These are phyloP conservation scores for barrel medic (Medicago truncatula) DNA, from an alignment of 306 rosid species.

Conservation along the genomic window DNA sequence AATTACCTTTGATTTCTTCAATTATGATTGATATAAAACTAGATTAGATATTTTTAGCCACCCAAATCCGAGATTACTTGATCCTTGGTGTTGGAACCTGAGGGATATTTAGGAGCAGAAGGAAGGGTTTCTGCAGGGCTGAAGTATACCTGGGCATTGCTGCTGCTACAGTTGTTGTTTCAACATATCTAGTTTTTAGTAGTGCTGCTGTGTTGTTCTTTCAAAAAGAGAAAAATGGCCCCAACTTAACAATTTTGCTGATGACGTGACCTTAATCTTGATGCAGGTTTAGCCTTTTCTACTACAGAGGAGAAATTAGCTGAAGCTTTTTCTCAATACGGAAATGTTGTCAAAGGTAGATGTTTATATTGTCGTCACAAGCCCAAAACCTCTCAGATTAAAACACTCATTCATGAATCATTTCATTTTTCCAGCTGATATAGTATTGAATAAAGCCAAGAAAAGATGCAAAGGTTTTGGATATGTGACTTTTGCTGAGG, in stretches of 20 bases:
- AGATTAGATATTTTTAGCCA: background rate
- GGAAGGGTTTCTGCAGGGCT: too few species aligned
- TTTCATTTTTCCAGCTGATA: constrained; percentile 38
- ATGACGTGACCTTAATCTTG: constrained; percentile 11
- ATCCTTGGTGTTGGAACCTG: background rate
- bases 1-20: constrained; percentile 4
- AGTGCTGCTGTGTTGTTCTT: background rate
- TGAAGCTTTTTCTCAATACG: constrained; percentile 40
- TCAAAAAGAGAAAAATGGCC: background rate
- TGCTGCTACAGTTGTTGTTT: background rate
- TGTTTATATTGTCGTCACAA: background rate
- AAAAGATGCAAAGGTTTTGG: constrained; percentile 47
- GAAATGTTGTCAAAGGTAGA: constrained; percentile 40
- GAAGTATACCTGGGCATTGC: too few species aligned
- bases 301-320: constrained; percentile 45
- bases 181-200: background rate
- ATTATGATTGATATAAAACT: background rate
- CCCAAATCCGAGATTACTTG: background rate
- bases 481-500: constrained; percentile 44
- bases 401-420: background rate
- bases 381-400: background rate
- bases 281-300: constrained; percentile 46
- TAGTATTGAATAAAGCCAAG: constrained; percentile 41
- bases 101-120: too few species aligned
- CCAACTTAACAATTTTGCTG: background rate